Base-by-base conservation (phyloP, 2,329 filamentous ascomycete species). In the Scolecobasidium constrictum region DNA sequence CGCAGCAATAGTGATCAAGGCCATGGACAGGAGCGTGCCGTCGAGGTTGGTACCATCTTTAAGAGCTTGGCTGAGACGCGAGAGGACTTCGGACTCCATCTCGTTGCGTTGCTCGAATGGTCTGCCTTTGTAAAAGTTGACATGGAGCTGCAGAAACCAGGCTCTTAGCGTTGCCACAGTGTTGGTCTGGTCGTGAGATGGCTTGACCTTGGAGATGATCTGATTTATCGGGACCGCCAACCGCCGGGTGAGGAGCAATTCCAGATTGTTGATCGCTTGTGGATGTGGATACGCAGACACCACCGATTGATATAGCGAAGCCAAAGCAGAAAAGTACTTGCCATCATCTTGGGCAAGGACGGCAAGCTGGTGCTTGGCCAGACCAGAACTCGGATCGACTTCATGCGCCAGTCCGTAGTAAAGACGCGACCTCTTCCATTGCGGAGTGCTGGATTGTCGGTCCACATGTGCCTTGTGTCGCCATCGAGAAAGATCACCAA, bases 401-500 rank as follows among this genome's bases (percentile, higher is more conserved):
- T 83, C 77, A 49, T 80, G 77, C 17, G 92, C 92, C 46, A 96
- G 69, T 43, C 75, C 70, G 60, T 98, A 96, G 61, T 90, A 94
- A 9, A 82, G 80, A 54, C 88, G 71, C 12, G 90, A 86, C 12
- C 77, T 77, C 19, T 83, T 83, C 69, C 85, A 93, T 52, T 83
- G 83, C 42, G 79, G 78, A 49, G 78, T 75, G 59, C 83, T 87
- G 6, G 17, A 23, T 42, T 60, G 56, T 15, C 39, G 38, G 47
- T 73, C 73, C 46, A 81, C 78, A 46, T 85, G 68, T 56, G 90
- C 83, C 42, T 71, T 72, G 52, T 78, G 77, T 47, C 88, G 81
- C 62, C 95, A 98, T 48, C 92, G 79, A 39, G 85, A 85, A 38
- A 98, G 71, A 59, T 98, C 92, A 23, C 92, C 92, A 7, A 96